Evolutionary conservation across 495 filamentous ascomycete species (phyloP), one percentile per base, ranked within the genome.

Genomic region (Penicillium arizonense): DNA sequence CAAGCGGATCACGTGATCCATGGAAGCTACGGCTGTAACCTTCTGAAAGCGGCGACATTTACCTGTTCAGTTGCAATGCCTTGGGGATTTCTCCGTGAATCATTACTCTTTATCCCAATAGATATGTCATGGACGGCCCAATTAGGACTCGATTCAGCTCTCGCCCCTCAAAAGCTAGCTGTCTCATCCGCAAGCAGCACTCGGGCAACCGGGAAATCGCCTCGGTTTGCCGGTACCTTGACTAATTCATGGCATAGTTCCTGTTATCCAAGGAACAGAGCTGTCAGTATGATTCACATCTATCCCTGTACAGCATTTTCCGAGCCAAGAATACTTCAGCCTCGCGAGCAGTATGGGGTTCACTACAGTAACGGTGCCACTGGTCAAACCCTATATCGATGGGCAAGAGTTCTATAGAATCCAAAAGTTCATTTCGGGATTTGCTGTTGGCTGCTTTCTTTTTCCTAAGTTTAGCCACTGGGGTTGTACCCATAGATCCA

Each of bases 291-390:
- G 18, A 13, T n/a, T 36, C 48, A 50, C 35, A 37, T 30, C 4
- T 21, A 42, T 34, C 28, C 9, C 5, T 16, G 12, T 26, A 4
- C 23, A n/a, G 36, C n/a, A 39, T 39, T 39, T 26, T 30, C 13
- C 14, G n/a, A 43, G 8, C 0, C 14, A 46, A 16, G 4, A 34
- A 37, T 18, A 23, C 2, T 43, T 7, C 20, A 20, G 32, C 16
- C 12, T 16, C 20, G n/a, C 3, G 14, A 21, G 6, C 21, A 12
- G 42, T 21, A 34, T 20, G 10, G 33, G 26, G 13, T 50, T 40
- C 16, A 55, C 39, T 30, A 38, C 50, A 37, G 63, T 64, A 64
- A 67, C 61, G 38, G 63, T 67, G n/a, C 48, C 61, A 67, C 58
- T 56, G 49, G 48, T 50, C 21, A 20, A 18, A 14, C 39, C 5